Conservation (phyloP, 2,329 filamentous ascomycete species). For the Thyridium curvatum region DNA sequence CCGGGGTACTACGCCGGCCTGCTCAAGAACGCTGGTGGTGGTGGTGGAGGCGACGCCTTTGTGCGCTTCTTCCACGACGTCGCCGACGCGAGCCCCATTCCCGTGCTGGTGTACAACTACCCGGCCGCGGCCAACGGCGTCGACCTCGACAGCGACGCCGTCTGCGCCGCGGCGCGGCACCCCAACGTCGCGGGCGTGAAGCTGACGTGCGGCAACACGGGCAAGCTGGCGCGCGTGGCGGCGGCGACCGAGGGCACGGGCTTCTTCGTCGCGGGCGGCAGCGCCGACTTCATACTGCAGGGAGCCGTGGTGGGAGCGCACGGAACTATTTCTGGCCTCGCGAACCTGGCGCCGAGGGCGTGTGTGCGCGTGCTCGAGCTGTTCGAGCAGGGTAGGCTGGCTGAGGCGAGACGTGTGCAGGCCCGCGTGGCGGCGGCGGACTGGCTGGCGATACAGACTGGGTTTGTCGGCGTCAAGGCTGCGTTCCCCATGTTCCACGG, state of each 20-base stretch:
- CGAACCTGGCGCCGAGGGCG: slow-evolving; percentile 58
- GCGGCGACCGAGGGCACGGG: slow-evolving; percentile 29
- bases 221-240: slow-evolving; percentile 46
- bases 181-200: slow-evolving; percentile 59
- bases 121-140: slow-evolving; percentile 50
- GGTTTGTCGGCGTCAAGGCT: slow-evolving; percentile 41
- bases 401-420: slow-evolving; percentile 56
- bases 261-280: slow-evolving; percentile 68
- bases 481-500: slow-evolving; percentile 32
- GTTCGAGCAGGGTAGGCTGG: slow-evolving; percentile 48
- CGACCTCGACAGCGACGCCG: slow-evolving; percentile 50
- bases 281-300: slow-evolving; percentile 68
- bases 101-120: slow-evolving; percentile 59
- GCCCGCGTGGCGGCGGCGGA: slow-evolving; percentile 35
- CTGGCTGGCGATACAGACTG: slow-evolving; percentile 41
- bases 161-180: slow-evolving; percentile 40
- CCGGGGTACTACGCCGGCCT: slow-evolving; percentile 62
- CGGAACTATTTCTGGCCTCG: slow-evolving; percentile 66
- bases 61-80: slow-evolving; percentile 54
- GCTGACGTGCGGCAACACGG: slow-evolving; percentile 58
- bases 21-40: too few relatives aligned
- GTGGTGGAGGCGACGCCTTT: slow-evolving; percentile 47
- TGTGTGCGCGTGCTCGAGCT: slow-evolving; percentile 56
- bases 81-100: slow-evolving; percentile 50
- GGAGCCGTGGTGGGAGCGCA: slow-evolving; percentile 63